Evolutionary conservation across 2,329 filamentous ascomycete genomes (phyloP), one percentile per base, ranked within the genome.

Genomic region (Leptographium procerum): DNA sequence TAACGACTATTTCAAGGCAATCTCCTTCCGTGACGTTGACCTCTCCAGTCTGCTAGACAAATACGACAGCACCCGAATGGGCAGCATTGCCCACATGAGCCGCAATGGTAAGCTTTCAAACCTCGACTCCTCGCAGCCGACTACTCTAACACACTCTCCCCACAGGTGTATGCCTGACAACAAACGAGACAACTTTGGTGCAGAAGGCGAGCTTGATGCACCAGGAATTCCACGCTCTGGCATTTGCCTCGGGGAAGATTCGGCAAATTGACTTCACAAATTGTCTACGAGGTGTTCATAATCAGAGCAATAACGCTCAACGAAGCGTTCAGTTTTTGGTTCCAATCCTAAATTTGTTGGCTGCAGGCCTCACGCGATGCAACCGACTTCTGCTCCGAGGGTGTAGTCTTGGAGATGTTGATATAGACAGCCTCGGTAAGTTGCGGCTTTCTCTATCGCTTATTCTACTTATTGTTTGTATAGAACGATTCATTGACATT

Each of bases 1-100:
- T 65, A 83, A 83, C 57, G 80, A 79, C 62, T 83, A 78, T 63
- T 83, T 83, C 68, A 79, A 77, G 59, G 77, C 79, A 0, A 67
- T 83, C n/a, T 82, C 78, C 1, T 81, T 83, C 61, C 68, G 71
- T 11, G 73, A 78, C 56, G 72, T 83, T 16, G 76, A 82, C 61
- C 70, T 83, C 24, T 74, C 73, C 1, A 68, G 65, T 19, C 67
- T 78, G 1, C 68, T 70, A 47, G 69, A 70, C 36, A 64, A 66
- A 34, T 72, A 72, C 52, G 80, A 83, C 60, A 72, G 73, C 50
- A 65, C 70, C 2, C 69, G 76, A 43, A 73, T 72, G 24, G 74
- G 77, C 60, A 72, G 73, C 28, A 73, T 80, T 11, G 77, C 76
- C 5, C 79, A 78, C 63, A 71, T 79, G 45, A 82, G 76, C 47